A percentile compares a stretch with the other conserved stretches of the same genome.
phyloP scores from a whole-genome alignment of 345 rosid genomes.

The Aquilaria yunnanensis region DNA sequence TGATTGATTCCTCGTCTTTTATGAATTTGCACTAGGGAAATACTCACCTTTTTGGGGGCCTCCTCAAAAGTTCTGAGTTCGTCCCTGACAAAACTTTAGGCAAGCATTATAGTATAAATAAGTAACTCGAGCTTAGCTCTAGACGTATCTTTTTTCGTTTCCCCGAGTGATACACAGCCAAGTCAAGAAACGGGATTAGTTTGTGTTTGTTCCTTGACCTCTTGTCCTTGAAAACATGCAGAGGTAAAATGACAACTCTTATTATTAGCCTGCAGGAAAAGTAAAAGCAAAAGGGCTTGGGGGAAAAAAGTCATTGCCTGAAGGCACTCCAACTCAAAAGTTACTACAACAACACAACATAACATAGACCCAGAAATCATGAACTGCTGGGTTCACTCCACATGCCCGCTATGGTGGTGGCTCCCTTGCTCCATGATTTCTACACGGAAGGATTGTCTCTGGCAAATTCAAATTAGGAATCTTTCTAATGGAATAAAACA shows the following conservation, averaged over 20 bases:
- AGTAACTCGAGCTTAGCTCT: not conserved
- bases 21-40: slow-evolving; percentile 21
- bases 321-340: slow-evolving; percentile 35
- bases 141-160: not conserved
- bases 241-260: slow-evolving; percentile 9
- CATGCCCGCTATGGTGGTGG: too few relatives aligned
- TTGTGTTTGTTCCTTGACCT: not conserved
- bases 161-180: too few relatives aligned
- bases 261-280: slow-evolving; percentile 19
- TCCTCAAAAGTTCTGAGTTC: slow-evolving; percentile 3
- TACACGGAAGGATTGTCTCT: too few relatives aligned
- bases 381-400: too few relatives aligned
- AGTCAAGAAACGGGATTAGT: too few relatives aligned
- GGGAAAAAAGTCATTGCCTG: slow-evolving; percentile 36
- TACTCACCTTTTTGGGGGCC: slow-evolving; percentile 26
- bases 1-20: slow-evolving; percentile 29
- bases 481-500: too few relatives aligned
- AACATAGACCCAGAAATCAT: not conserved
- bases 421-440: too few relatives aligned
- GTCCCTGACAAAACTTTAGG: not conserved
- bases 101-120: not conserved
- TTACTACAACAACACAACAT: slow-evolving; percentile 17
- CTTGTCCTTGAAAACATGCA: slow-evolving; percentile 12
- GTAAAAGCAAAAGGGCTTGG: slow-evolving; percentile 31
- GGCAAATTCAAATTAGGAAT: too few relatives aligned